These are phyloP conservation scores for Metarhizium brunneum DNA, from an alignment of 2,329 filamentous ascomycete species.

Conservation along the genomic window DNA sequence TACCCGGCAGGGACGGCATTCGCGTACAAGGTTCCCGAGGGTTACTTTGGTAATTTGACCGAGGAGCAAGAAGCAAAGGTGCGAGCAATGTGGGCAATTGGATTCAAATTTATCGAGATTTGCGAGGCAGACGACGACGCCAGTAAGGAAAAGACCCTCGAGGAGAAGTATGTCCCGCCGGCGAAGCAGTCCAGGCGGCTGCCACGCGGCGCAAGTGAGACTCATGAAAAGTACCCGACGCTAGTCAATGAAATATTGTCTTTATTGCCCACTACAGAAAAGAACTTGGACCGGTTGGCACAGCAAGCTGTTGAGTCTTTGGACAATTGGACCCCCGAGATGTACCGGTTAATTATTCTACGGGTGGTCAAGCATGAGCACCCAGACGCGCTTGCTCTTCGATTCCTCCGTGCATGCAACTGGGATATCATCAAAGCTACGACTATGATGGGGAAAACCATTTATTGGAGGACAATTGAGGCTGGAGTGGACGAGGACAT, in stretches of 20 bases:
- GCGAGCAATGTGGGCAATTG: conserved; percentile 67
- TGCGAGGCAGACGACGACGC: conserved; percentile 12
- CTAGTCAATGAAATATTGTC: conserved; percentile 23
- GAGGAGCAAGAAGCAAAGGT: conserved; percentile 73
- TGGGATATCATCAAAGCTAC: conserved; percentile 86
- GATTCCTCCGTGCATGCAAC: conserved; percentile 71
- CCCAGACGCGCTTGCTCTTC: conserved; percentile 67
- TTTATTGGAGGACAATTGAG: conserved; percentile 74
- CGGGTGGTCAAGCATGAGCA: conserved; percentile 85
- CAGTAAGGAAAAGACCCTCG: conserved; percentile 15
- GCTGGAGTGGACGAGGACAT: conserved; percentile 80
- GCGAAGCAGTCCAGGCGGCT: conserved; percentile 22
- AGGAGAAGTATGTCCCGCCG: conserved; percentile 22
- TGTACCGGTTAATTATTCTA: conserved; percentile 71
- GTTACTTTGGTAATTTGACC: conserved; percentile 57
- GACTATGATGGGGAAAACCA: conserved; percentile 80
- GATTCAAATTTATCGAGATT: conserved; percentile 64
- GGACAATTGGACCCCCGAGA: conserved; percentile 61
- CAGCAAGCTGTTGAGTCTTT: conserved; percentile 73
- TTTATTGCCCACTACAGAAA: conserved; percentile 37
- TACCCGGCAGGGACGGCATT: neutral
- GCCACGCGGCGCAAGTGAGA: conserved; percentile 60
- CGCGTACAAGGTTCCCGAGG: neutral
- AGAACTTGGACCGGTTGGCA: conserved; percentile 81
- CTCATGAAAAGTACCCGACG: conserved; percentile 35